Base-by-base conservation (phyloP, 148 eudicot genomes). In the Tetragonia tetragonoides region DNA sequence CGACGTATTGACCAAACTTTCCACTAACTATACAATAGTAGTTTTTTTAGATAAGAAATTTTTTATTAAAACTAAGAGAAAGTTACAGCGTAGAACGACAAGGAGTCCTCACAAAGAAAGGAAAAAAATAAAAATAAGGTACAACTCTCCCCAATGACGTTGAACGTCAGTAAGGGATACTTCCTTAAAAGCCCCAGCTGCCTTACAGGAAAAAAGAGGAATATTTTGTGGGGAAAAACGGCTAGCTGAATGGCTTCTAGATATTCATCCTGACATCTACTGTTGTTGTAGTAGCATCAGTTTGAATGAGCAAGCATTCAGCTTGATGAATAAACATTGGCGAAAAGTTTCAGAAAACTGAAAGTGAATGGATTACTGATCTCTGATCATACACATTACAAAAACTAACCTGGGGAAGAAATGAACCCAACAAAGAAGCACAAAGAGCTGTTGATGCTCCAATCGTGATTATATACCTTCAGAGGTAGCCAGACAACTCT, bases 391-490 rank as follows among this genome's bases (percentile, higher is more conserved):
- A 80, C 78, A 66, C 34, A 40, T 59, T 24, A 39, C 17, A 21
- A 21, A 56, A 70, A 57, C 74, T 73, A 81, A 92, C 99, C 93
- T 93, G 99, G 67, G 97, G 99, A 65, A 95, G 87, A 74, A 95
- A 81, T 68, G 99, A 95, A 72, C 99, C 99, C 97, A 95, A 85
- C 81, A 95, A 81, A 75, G 97, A 92, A 4, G 97, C 87, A 86
- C 94, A 93, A 54, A 95, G 94, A 65, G 99, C 93, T 63, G 95
- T 90, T 75, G 85, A 85, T 76, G 99, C 97, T 81, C 99, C 97
- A 66, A 92, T 76, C 51, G 97, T 93, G 79, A 95, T 83, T 59
- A 95, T 87, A 79, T 91, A 91, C 61, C 99, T 95, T 83, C 62
- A 89, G 39, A 78, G 23, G 21, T 37, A 76, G 65, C 20, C 41